These are phyloP conservation scores for Hypoxylon intermedium DNA, from an alignment of 495 filamentous ascomycete genomes.

Conservation along the genomic window DNA sequence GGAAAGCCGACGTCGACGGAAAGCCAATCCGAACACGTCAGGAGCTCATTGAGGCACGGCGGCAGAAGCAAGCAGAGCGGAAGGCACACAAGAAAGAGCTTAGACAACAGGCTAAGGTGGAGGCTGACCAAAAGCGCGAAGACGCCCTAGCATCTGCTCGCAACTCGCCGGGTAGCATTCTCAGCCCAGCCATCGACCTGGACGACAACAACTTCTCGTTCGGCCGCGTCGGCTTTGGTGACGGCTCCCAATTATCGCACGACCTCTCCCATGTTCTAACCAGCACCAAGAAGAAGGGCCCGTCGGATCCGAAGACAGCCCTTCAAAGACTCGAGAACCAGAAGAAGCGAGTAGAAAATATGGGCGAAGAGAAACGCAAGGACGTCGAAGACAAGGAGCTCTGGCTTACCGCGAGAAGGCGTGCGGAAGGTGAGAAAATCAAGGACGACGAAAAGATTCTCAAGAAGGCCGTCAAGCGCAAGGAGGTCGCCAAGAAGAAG, in stretches of 20 bases:
- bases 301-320: slow-evolving; percentile 79
- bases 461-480: slow-evolving; percentile 93
- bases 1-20: slow-evolving; percentile 85
- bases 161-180: slow-evolving; percentile 60
- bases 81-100: slow-evolving; percentile 86
- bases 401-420: slow-evolving; percentile 90
- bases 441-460: slow-evolving; percentile 85
- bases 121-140: slow-evolving; percentile 72
- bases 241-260: slow-evolving; percentile 78
- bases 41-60: slow-evolving; percentile 86
- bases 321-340: slow-evolving; percentile 74
- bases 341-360: slow-evolving; percentile 69
- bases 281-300: slow-evolving; percentile 70
- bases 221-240: slow-evolving; percentile 82
- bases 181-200: slow-evolving; percentile 76
- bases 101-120: slow-evolving; percentile 73
- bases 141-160: slow-evolving; percentile 70
- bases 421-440: slow-evolving; percentile 89
- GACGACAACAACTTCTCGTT: slow-evolving; percentile 73
- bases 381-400: slow-evolving; percentile 90
- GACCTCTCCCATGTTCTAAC: slow-evolving; percentile 65
- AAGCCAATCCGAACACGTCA: slow-evolving; percentile 80
- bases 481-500: slow-evolving; percentile 88
- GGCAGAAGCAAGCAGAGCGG: slow-evolving; percentile 83
- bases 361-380: slow-evolving; percentile 78